phyloP scores from a whole-genome alignment of 148 eudicot species.

The Chenopodium suecicum region DNA sequence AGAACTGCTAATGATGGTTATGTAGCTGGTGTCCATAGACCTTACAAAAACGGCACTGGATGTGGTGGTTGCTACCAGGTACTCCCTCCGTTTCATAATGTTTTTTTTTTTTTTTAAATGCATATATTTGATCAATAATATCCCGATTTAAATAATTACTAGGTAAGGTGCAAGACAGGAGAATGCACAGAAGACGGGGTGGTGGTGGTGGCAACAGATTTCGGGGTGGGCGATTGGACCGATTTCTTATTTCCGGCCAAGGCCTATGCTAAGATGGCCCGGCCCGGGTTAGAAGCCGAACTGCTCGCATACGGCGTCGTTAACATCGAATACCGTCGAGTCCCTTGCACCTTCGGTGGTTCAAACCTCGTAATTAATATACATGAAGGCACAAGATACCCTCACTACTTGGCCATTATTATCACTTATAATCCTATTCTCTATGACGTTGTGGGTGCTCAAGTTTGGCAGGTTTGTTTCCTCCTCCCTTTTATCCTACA shows the following conservation, averaged over 20 bases:
- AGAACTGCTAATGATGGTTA: conserved; percentile 31
- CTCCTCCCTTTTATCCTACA: too few relatives aligned
- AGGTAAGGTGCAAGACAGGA: conserved; percentile 27
- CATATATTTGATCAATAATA: too few relatives aligned
- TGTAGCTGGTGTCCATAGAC: conserved; percentile 38
- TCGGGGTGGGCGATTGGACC: conserved; percentile 18
- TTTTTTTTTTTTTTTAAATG: too few relatives aligned
- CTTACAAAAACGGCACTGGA: conserved; percentile 31
- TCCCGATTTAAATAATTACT: not conserved
- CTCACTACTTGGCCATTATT: conserved; percentile 28
- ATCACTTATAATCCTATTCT: conserved; percentile 17
- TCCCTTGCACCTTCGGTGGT: conserved; percentile 18
- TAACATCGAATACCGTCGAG: conserved; percentile 5
- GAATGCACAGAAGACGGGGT: conserved; percentile 27
- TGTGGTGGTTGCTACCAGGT: conserved; percentile 48
- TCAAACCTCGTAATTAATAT: conserved; percentile 6
- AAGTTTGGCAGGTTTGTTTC: conserved; percentile 24
- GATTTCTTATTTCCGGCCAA: conserved; percentile 20
- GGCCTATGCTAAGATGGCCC: conserved; percentile 25
- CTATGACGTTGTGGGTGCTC: conserved; percentile 24
- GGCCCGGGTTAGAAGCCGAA: conserved; percentile 8
- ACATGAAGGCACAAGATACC: conserved; percentile 19
- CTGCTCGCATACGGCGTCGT: conserved; percentile 12
- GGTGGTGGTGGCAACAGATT: conserved; percentile 28
- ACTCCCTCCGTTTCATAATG: not conserved